Base-by-base conservation (phyloP, 805 yeast species). In the Metschnikowia similis region DNA sequence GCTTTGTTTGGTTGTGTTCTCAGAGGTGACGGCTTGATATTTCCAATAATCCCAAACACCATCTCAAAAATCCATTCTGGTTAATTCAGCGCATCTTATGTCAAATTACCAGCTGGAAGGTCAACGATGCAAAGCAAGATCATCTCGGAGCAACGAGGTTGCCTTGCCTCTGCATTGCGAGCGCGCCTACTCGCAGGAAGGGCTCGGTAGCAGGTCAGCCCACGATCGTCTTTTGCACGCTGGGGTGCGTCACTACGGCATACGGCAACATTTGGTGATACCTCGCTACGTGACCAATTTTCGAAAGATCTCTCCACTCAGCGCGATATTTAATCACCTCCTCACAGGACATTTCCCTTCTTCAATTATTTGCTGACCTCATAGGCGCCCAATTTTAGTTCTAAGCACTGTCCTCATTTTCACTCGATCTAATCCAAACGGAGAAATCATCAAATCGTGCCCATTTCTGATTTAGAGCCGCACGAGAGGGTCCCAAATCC, bases 201-300 rank as follows among this genome's bases (percentile, higher is more conserved):
- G 44, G 37, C 45, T 41, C 45, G 37, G 27, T 41, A n/a, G 37
- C 37, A 32, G 45, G 45, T 41, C 45, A 41, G 45, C 45, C 45
- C 45, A 41, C 45, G 45, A 41, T 41, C 45, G 36, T 41, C 45
- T 26, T 41, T 41, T 41, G 14, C 37, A 32, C 31, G 35, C 17
- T 27, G 41, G 45, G 17, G 37, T 41, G 45, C 45, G 45, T 32
- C 42, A 34, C 45, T 31, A 41, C 45, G 45, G 45, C 45, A 41
- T 41, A 41, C 21, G 30, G 45, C 45, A n/a, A 39, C 42, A 30
- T 41, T 41, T 41, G 37, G 37, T 27, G 45, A 41, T 41, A 37
- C 45, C 37, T 21, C 30, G 35, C 35, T 41, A 31, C 45, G 45
- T 41, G 45, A 41, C 45, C 45, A 41, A 30, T 41, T 41, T 41